Conservation (phyloP, 257 asterid species). For the Verbena officinalis region DNA sequence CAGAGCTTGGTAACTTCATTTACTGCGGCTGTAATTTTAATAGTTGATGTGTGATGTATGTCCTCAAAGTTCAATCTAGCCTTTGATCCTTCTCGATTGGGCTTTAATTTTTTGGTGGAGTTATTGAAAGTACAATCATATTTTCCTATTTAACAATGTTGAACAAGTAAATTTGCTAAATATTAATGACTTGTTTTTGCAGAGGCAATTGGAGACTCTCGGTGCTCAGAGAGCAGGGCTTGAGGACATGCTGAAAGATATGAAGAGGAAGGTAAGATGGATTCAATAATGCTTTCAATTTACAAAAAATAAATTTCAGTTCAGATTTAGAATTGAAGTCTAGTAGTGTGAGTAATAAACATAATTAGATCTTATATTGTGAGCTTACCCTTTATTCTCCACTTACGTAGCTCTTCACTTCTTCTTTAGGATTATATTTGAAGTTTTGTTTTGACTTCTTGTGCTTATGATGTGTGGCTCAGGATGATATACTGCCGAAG, state of each 20-base stretch:
- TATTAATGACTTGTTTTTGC: constrained; percentile 35
- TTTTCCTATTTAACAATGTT: constrained; percentile 5
- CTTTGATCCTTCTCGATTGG: neutral
- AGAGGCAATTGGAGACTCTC: constrained; percentile 96
- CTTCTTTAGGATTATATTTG: constrained; percentile 21
- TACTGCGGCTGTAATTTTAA: constrained; percentile 28
- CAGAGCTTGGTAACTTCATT: constrained; percentile 80
- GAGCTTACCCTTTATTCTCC: constrained; percentile 9
- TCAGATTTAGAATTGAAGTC: constrained; percentile 15
- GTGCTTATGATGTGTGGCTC: constrained; percentile 37
- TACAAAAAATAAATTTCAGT: neutral
- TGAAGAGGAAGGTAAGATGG: constrained; percentile 87
- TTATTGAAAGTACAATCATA: constrained; percentile 1
- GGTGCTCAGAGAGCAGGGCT: constrained; percentile 99
- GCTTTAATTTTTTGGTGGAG: neutral
- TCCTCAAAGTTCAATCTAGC: neutral
- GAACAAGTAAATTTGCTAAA: constrained; percentile 9
- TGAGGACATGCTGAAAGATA: constrained; percentile 99
- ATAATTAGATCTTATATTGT: neutral
- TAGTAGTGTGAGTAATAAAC: neutral
- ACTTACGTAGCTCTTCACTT: neutral
- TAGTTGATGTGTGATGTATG: constrained; percentile 3
- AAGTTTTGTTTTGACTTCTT: constrained; percentile 21
- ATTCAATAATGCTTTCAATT: constrained; percentile 17
- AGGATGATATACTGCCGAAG: constrained; percentile 97